phyloP scores from a whole-genome alignment of 768 basidiomycete species.

The Neoboletus subvelutipes region DNA sequence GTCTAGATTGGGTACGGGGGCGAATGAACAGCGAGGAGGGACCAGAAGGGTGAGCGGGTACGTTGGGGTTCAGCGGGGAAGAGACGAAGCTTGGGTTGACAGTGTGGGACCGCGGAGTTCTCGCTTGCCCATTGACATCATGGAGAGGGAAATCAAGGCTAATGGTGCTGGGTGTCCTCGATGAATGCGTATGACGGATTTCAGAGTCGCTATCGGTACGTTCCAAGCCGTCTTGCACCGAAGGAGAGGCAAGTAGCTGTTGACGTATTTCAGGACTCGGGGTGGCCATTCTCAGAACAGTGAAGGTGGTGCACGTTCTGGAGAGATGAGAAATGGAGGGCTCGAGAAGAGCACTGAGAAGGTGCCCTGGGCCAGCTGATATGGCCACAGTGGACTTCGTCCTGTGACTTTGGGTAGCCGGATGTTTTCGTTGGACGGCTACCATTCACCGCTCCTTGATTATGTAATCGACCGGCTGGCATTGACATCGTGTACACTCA shows the following conservation, averaged over 20 bases:
- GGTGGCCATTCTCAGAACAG: conserved; percentile 26
- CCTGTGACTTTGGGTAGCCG: not conserved
- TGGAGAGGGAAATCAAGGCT: conserved; percentile 32
- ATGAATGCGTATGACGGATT: not conserved
- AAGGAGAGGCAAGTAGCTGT: conserved; percentile 36
- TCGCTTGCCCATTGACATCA: conserved; percentile 5
- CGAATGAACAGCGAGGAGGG: conserved; percentile 23
- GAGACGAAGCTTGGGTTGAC: conserved; percentile 39
- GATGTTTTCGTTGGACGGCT: conserved; percentile 5
- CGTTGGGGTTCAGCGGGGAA: conserved; percentile 53
- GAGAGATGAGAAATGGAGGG: not conserved
- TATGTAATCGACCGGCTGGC: conserved; percentile 9
- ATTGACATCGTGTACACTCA: not conserved
- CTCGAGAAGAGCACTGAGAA: not conserved
- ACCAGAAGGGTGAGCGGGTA: conserved; percentile 13
- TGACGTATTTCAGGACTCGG: conserved; percentile 53
- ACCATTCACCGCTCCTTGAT: not conserved
- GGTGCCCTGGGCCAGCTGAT: conserved; percentile 1
- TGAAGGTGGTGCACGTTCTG: conserved; percentile 4
- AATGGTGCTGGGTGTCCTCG: conserved; percentile 26
- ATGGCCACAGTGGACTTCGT: not conserved
- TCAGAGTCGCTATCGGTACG: conserved; percentile 12
- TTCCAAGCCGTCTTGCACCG: conserved; percentile 1
- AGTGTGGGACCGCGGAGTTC: conserved; percentile 28
- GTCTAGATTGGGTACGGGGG: conserved; percentile 40